Evolutionary conservation across 129 eudicot species (phyloP), one percentile per base, ranked within the genome.

Genomic region (Lactuca saligna): DNA sequence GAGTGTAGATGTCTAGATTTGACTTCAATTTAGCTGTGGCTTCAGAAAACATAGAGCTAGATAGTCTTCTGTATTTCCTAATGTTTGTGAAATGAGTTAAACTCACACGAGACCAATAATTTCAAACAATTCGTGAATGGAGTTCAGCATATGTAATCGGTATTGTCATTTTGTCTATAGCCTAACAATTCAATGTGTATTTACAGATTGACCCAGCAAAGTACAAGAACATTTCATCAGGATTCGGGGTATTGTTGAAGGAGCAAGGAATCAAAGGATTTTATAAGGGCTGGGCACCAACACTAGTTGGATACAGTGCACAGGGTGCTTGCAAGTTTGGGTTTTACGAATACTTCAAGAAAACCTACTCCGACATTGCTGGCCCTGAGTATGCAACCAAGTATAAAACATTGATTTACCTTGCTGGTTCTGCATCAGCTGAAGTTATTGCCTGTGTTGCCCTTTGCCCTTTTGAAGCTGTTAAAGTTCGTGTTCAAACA

Each of bases 401-500:
- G 75, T 91, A 91, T 79, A 91, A 91, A 72, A 83, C 97, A 1
- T 78, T 88, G 68, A 88, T 91, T 61, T 86, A 70, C 80, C 91
- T 91, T 61, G 97, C 91, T 31, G 97, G 94, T 31, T 88, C 96
- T 72, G 97, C 97, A 4, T 91, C 96, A 3, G 93, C 94, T 15
- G 91, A 91, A 79, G 61, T 86, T 3, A 83, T 91, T 63, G 97
- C 97, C 7, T 94, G 84, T 34, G 71, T 91, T 64, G 94, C 94
- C 3, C 96, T 91, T 54, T 91, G 94, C 63, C 97, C 97, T 29
- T 82, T 91, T 54, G 97, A 88, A 81, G 97, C 97, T 0, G 94
- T 88, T 14, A 91, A 91, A 85, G 93, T 91, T 71, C 96, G 97
- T 38, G 96, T 91, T 31, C 97, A 91, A 72, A 91, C 97, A 51